Percentiles rank a stretch among this genome's conserved stretches.
These are phyloP conservation scores for Silene latifolia DNA, from an alignment of 148 eudicot genomes.

Conservation along the genomic window DNA sequence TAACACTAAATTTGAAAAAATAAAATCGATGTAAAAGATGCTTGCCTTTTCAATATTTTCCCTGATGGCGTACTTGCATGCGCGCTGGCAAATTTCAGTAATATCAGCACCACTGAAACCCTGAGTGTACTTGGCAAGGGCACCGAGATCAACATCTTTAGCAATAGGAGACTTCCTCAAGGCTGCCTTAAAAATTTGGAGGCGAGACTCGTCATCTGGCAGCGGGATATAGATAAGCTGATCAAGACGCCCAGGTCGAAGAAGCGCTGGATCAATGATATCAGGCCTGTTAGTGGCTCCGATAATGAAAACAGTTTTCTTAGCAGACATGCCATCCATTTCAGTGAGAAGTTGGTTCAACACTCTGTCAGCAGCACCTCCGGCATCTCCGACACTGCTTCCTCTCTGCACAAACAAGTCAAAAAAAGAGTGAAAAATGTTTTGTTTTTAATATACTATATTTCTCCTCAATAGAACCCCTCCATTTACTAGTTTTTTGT, in stretches of 20 bases:
- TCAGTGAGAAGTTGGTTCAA: conserved; percentile 68
- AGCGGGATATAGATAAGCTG: too few relatives aligned
- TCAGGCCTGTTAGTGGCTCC: too few relatives aligned
- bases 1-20: background rate
- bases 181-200: conserved; percentile 66
- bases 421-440: background rate
- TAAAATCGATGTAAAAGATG: background rate
- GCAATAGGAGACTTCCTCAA: conserved; percentile 77
- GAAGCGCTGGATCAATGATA: conserved; percentile 71
- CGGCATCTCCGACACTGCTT: conserved; percentile 80
- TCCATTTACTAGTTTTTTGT: too few relatives aligned
- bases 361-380: conserved; percentile 89
- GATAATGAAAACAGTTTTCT: too few relatives aligned
- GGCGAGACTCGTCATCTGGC: too few relatives aligned
- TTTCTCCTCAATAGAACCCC: too few relatives aligned
- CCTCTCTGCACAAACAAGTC: conserved; percentile 50
- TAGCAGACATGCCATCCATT: too few relatives aligned
- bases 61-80: conserved; percentile 81
- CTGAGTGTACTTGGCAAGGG: conserved; percentile 84
- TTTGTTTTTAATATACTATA: too few relatives aligned
- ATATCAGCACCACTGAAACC: conserved; percentile 23
- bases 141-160: conserved; percentile 64
- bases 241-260: conserved; percentile 66
- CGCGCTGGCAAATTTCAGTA: conserved; percentile 34
- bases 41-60: conserved; percentile 83